Evolutionary conservation across 2,329 filamentous ascomycete genomes (phyloP).

Genomic region (Paracoccidioides brasiliensis): DNA sequence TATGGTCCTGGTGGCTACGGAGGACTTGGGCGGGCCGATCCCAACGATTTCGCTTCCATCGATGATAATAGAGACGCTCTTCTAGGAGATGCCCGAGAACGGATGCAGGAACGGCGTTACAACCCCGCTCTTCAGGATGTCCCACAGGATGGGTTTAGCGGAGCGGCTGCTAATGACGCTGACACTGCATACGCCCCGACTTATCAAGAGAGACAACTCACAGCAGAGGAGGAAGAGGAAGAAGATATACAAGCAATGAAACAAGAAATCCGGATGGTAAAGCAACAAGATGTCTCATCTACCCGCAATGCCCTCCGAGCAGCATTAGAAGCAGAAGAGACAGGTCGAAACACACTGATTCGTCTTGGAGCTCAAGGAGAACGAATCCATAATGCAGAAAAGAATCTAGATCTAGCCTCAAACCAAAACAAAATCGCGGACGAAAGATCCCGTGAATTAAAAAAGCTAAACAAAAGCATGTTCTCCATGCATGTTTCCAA

Average conservation of each 20-base stretch:
- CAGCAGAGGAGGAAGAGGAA: conserved; percentile 65
- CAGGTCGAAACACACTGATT: conserved; percentile 57
- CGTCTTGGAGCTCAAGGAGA: conserved; percentile 68
- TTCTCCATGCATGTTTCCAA: conserved; percentile 71
- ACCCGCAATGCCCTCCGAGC: conserved; percentile 57
- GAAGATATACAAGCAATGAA: conserved; percentile 60
- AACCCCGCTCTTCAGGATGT: conserved; percentile 18
- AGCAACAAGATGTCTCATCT: conserved; percentile 62
- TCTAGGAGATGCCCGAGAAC: conserved; percentile 44
- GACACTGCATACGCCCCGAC: conserved; percentile 19
- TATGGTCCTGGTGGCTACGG: conserved; percentile 42
- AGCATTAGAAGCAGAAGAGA: conserved; percentile 56
- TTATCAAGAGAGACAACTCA: conserved; percentile 62
- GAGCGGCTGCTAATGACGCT: conserved; percentile 2
- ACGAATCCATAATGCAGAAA: conserved; percentile 67
- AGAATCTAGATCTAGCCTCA: conserved; percentile 66
- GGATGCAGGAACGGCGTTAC: conserved; percentile 34
- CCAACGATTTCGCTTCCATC: conserved; percentile 37
- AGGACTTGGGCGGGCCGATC: conserved; percentile 39
- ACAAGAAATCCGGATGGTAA: conserved; percentile 60
- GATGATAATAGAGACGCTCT: conserved; percentile 45
- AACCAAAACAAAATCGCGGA: conserved; percentile 64
- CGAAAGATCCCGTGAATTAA: conserved; percentile 69
- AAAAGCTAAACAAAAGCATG: conserved; percentile 79
- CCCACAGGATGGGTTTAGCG: conserved; percentile 14